A percentile compares a stretch with the other conserved stretches of the same genome.
phyloP scores from a whole-genome alignment of 2,329 filamentous ascomycete genomes.

The Bipolaris zeicola region DNA sequence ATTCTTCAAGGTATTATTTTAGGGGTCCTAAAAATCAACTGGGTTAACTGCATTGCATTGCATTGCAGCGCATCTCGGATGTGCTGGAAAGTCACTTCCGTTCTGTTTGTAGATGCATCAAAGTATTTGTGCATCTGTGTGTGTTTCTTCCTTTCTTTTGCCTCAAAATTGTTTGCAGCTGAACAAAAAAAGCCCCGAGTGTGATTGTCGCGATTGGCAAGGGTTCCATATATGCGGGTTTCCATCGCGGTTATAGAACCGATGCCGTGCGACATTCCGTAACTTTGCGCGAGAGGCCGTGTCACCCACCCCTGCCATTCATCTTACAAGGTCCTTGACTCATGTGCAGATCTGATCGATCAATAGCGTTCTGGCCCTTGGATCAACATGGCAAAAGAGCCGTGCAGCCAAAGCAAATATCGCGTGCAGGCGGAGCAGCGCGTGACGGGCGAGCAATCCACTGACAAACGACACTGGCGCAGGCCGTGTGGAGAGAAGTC shows the following conservation, averaged over 20 bases:
- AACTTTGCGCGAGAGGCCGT: background rate
- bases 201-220: background rate
- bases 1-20: constrained; percentile 8
- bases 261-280: constrained; percentile 12
- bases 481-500: background rate
- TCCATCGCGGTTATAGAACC: constrained; percentile 3
- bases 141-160: background rate
- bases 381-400: background rate
- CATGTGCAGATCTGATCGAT: constrained; percentile 9
- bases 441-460: background rate
- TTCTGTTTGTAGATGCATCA: background rate
- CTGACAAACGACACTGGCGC: constrained; percentile 2
- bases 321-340: constrained; percentile 8
- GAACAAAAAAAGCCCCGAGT: background rate
- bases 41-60: background rate
- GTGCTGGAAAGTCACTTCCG: background rate
- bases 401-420: constrained; percentile 9
- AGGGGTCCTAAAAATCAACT: background rate
- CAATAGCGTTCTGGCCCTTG: background rate
- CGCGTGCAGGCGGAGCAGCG: constrained; percentile 10
- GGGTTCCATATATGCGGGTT: background rate
- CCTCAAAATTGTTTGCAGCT: background rate
- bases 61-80: background rate
- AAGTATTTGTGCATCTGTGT: background rate
- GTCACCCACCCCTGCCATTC: background rate